Percentiles rank a stretch among this genome's conserved stretches.
Conservation (phyloP, 2,329 filamentous ascomycete genomes). For the Blastomyces silverae region DNA sequence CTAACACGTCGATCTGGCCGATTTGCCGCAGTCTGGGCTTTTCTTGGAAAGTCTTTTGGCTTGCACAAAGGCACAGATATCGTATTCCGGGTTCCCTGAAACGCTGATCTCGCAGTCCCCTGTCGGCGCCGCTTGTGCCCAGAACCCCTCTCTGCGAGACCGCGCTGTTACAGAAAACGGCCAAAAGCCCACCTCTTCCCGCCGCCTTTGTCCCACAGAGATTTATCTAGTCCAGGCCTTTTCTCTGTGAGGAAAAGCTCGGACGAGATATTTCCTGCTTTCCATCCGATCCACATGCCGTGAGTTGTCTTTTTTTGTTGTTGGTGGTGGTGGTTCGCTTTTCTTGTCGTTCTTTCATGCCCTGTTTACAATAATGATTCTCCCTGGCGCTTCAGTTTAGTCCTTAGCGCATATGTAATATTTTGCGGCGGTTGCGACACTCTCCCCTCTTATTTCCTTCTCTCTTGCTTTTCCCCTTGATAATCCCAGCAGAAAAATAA, state of each 20-base stretch:
- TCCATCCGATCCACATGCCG: conserved; percentile 20
- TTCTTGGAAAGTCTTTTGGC: neutral
- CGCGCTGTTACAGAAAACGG: conserved; percentile 1
- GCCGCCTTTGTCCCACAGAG: conserved; percentile 20
- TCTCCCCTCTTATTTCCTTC: neutral
- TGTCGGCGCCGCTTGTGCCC: conserved; percentile 1
- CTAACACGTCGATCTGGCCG: neutral
- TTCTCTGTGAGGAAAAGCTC: conserved; percentile 14
- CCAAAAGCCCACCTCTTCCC: neutral
- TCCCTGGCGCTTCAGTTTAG: neutral
- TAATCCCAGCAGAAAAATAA: neutral
- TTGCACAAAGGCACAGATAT: neutral
- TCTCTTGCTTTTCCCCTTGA: neutral
- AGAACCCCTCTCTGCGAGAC: neutral
- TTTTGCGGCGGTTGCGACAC: neutral
- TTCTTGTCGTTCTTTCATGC: conserved; percentile 11
- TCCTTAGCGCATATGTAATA: neutral
- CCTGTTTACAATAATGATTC: neutral
- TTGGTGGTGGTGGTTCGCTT: neutral
- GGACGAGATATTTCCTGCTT: conserved; percentile 19
- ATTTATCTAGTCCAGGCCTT: conserved; percentile 15
- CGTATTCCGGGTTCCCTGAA: neutral
- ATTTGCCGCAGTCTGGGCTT: conserved; percentile 1
- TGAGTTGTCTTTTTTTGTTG: conserved; percentile 14
- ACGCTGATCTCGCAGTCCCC: conserved; percentile 4